These are phyloP conservation scores for Colletotrichum lentis DNA, from an alignment of 2,329 filamentous ascomycete species.

Conservation along the genomic window DNA sequence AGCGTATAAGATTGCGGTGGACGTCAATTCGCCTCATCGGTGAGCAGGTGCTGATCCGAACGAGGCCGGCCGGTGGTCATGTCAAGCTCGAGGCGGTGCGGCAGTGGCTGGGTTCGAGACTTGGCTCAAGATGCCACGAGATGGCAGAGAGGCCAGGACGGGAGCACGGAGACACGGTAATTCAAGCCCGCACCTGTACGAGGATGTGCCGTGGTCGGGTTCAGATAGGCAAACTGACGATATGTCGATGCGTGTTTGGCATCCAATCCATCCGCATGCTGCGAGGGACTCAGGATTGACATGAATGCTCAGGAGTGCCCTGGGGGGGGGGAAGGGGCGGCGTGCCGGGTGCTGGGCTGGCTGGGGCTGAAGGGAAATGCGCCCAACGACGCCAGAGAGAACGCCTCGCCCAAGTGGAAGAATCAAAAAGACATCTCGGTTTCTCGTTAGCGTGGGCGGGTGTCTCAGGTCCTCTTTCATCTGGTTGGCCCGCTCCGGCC, in stretches of 20 bases:
- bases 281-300: background rate
- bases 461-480: constrained; percentile 14
- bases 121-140: constrained; percentile 1
- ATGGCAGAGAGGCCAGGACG: background rate
- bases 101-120: constrained; percentile 1
- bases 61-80: background rate
- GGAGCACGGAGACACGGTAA: background rate
- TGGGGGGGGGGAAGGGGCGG: too few relatives aligned
- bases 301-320: background rate
- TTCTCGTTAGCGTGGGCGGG: background rate
- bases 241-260: background rate
- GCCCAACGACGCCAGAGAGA: constrained; percentile 31
- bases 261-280: background rate
- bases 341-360: background rate
- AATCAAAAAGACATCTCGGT: constrained; percentile 18
- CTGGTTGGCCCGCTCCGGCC: constrained; percentile 1
- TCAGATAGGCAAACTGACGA: background rate
- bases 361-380: constrained; percentile 35
- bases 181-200: constrained; percentile 4
- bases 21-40: constrained; percentile 19
- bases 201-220: background rate
- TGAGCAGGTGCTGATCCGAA: constrained; percentile 19
- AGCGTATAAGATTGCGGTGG: background rate
- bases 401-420: constrained; percentile 35
- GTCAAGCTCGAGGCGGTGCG: constrained; percentile 8